Conservation (phyloP, 352 stramenopile genomes). For the Peronospora farinosa region DNA sequence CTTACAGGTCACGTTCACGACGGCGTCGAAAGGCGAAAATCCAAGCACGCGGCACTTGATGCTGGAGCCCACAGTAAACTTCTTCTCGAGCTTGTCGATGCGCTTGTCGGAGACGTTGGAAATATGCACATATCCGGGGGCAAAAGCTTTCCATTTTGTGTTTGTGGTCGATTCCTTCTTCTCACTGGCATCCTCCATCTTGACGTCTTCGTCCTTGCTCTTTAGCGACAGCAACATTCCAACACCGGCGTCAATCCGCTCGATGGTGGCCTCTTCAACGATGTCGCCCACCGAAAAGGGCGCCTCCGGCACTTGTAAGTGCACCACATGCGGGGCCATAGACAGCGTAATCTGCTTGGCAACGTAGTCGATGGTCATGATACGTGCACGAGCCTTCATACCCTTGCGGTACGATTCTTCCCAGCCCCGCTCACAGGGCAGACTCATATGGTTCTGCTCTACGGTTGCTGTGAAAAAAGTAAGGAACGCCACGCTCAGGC, state of each 20-base stretch:
- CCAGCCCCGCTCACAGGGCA: constrained; percentile 71
- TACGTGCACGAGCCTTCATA: constrained; percentile 79
- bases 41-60: constrained; percentile 75
- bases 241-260: constrained; percentile 78
- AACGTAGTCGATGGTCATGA: constrained; percentile 70
- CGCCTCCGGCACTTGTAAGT: constrained; percentile 58
- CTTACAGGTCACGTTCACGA: constrained; percentile 83
- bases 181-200: constrained; percentile 42
- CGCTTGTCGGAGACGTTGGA: constrained; percentile 77
- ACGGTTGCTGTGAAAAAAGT: constrained; percentile 85
- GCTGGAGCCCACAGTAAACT: constrained; percentile 55
- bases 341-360: constrained; percentile 77
- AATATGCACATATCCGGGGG: constrained; percentile 84
- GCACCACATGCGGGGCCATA: constrained; percentile 84
- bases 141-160: constrained; percentile 72
- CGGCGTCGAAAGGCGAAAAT: constrained; percentile 78
- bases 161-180: constrained; percentile 32
- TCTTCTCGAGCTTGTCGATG: constrained; percentile 86
- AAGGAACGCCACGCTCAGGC: constrained; percentile 83
- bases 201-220: constrained; percentile 35
- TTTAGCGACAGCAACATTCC: constrained; percentile 84
- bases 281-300: constrained; percentile 62
- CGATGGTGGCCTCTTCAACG: constrained; percentile 58
- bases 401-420: constrained; percentile 70
- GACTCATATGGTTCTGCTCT: constrained; percentile 87